Percentiles rank a stretch among this genome's conserved stretches.
phyloP scores from a whole-genome alignment of 768 basidiomycete species.

The Mycena maculata region DNA sequence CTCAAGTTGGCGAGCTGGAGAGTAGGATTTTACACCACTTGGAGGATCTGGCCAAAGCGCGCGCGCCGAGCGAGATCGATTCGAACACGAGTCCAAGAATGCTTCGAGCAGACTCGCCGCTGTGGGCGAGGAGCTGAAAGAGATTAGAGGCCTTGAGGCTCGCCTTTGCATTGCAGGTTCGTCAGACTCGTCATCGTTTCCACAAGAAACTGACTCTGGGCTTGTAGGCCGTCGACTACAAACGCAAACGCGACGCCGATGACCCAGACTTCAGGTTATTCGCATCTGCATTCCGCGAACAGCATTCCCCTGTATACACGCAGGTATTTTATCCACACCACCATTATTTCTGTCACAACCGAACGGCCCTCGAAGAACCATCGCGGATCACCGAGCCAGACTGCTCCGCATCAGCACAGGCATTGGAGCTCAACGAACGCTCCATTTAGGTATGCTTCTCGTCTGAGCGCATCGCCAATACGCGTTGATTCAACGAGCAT shows the following conservation, averaged over 20 bases:
- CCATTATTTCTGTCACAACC: too few species aligned
- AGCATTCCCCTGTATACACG: too few species aligned
- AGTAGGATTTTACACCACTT: conserved; percentile 5
- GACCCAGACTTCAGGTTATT: background rate
- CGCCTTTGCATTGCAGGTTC: background rate
- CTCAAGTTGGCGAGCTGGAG: conserved; percentile 14
- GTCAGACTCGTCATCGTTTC: too few species aligned
- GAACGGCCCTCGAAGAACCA: background rate
- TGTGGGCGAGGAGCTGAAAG: conserved; percentile 14
- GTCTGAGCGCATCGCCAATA: background rate
- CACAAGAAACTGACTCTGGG: background rate
- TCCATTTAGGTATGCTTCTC: background rate
- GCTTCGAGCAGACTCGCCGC: background rate
- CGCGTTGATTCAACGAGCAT: background rate
- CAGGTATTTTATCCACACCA: too few species aligned
- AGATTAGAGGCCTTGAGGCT: background rate
- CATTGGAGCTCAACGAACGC: background rate
- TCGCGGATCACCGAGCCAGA: background rate
- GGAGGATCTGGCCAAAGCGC: conserved; percentile 11
- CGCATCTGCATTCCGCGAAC: conserved; percentile 8
- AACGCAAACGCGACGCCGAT: conserved; percentile 13
- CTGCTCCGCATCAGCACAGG: background rate
- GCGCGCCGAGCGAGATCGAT: conserved; percentile 14
- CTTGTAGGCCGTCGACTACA: background rate
- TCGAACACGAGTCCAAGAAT: background rate